These are phyloP conservation scores for Aspergillus cejpii DNA, from an alignment of 2,329 filamentous ascomycete species.

Conservation along the genomic window DNA sequence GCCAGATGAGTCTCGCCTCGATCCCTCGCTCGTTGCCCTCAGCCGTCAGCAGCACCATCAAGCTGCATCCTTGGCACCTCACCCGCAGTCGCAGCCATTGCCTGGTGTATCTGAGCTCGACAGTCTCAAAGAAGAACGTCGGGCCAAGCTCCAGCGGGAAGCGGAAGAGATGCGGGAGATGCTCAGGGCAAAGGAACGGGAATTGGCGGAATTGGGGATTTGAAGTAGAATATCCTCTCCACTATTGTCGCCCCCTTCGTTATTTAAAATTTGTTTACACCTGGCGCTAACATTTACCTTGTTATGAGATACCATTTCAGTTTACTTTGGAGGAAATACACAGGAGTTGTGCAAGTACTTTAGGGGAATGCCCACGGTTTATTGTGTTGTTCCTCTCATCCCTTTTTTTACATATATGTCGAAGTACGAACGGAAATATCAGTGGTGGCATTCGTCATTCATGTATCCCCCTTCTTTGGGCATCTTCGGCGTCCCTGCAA, in stretches of 20 bases:
- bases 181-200: conserved; percentile 65
- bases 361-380: conserved; percentile 7
- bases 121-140: conserved; percentile 53
- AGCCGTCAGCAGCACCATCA: conserved; percentile 27
- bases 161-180: conserved; percentile 69
- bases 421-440: background rate
- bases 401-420: conserved; percentile 8
- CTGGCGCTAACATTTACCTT: conserved; percentile 15
- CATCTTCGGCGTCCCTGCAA: too few relatives aligned
- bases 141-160: conserved; percentile 62
- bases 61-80: conserved; percentile 17
- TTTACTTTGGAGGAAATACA: conserved; percentile 9
- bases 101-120: conserved; percentile 43
- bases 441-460: background rate
- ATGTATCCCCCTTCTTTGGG: background rate
- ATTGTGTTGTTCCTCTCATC: conserved; percentile 9
- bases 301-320: conserved; percentile 18
- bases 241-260: background rate
- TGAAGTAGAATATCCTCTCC: background rate
- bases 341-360: conserved; percentile 10
- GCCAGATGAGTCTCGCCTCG: conserved; percentile 37
- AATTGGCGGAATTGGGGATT: conserved; percentile 52
- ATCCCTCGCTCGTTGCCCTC: conserved; percentile 34
- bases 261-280: conserved; percentile 5
- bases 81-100: conserved; percentile 23